Evolutionary conservation across 208 protist species (phyloP), one percentile per base, ranked within the genome.

Genomic region (Acanthamoeba divionensis): DNA sequence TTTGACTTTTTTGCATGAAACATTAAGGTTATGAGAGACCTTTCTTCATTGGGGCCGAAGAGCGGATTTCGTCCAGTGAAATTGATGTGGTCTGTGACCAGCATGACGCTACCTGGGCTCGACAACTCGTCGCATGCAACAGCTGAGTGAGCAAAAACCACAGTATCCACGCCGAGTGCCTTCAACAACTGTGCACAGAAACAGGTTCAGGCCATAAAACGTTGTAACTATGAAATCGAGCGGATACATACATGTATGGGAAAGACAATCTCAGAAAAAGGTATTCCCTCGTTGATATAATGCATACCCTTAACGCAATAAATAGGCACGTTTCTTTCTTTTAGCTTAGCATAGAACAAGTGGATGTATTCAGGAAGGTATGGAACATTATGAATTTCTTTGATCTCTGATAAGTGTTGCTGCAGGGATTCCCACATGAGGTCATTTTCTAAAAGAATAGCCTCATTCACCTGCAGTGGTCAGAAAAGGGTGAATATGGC

Each of bases 41-140:
- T 0, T 21, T 90, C 67, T 91, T 91, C 88, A 36, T 91, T 91
- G 38, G 38, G 57, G 1, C 88, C 88, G 48, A 85, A 91, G 12
- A 91, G 71, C 41, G 88, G 88, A 38, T 91, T 91, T 26, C 88
- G 57, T 9, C 88, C 88, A 38, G 57, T 69, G 38, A 91, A 65
- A 33, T 82, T 87, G 57, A 91, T 26, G 33, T 91, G 88, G 31
- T 91, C 88, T 33, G 29, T 50, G 57, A 80, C 15, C 10, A 85
- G 26, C 26, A 91, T n/a, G 6, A 62, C 12, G 31, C 85, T 71
- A 36, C 47, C 36, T 10, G 15, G 6, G 18, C 29, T 6, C 12
- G 29, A 36, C 24, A 5, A 13, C 41, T 36, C 10, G 10, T 44
- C 41, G 52, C 75, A 85, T 24, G 50, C 26, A 5, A 54, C 75